Base-by-base conservation (phyloP, 441 rosid genomes). In the Gossypium schwendimanii region DNA sequence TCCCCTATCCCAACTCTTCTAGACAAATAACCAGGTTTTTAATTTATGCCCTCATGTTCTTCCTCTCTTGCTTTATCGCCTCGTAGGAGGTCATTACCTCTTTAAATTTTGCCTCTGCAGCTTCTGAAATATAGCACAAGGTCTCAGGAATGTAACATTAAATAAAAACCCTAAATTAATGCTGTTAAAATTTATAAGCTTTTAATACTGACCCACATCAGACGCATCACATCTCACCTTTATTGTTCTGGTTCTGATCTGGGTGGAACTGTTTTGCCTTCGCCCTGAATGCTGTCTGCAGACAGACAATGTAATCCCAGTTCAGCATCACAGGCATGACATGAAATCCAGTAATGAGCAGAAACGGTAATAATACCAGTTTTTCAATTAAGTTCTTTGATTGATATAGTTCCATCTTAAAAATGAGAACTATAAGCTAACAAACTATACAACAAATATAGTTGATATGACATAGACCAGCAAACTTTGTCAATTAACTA, bases 241-340 rank as follows among this genome's bases (percentile, higher is more conserved):
- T 92, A 82, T 91, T 84, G 71, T 83, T 83, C 72, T 87, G 96
- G 84, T 92, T 94, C 84, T 94, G 98, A 80, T 94, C 99, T 0
- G 99, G 99, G 75, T 94, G 99, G 73, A 92, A 91, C 75, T 91
- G 86, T 92, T 83, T 84, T 52, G 97, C 98, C 81, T 91, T 92
- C 36, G 79, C 77, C 84, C 98, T 87, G 80, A 92, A 94, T 47
- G 99, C 97, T 21, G 84, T 87, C 99, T 91, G 91, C 82, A 80
- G n/a, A 23, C 31, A 11, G 31, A 63, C 9, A 39, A 9, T 2
- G 10, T 4, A 18, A 63, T 63, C 31, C 41, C 28, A 11, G 52
- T 63, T 20, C 53, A 61, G n/a, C 31, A 44, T 26, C 44, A 21
- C 71, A 18, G 17, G 47, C 20, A 23, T 3, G 12, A 24, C 9